A percentile compares a stretch with the other conserved stretches of the same genome.
Conservation (phyloP, 2,329 filamentous ascomycete species). For the Neonectria coccinea region DNA sequence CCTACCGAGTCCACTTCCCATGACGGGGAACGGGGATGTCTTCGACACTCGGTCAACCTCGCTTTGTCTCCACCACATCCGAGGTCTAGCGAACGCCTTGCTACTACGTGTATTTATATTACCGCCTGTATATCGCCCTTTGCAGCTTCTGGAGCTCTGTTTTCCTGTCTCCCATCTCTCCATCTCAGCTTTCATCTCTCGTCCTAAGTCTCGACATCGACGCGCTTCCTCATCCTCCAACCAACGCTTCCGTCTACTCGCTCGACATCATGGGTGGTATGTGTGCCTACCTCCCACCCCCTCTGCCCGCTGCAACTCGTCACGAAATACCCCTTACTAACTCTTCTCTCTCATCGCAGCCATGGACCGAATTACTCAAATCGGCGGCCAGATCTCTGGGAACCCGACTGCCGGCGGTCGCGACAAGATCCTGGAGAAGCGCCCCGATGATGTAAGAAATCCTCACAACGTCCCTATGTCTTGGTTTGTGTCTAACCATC, state of each 20-base stretch:
- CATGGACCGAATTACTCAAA: constrained; percentile 68
- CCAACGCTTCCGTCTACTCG: constrained; percentile 2
- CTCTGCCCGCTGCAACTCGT: background rate
- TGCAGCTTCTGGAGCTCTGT: constrained; percentile 4
- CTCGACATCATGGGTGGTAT: constrained; percentile 53
- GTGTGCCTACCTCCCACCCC: constrained; percentile 32
- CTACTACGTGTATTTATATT: constrained; percentile 39
- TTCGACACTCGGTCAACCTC: constrained; percentile 32
- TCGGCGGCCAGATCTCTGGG: constrained; percentile 72
- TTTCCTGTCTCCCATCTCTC: constrained; percentile 13
- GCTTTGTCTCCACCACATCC: constrained; percentile 40
- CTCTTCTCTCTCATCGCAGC: constrained; percentile 52
- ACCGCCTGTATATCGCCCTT: constrained; percentile 17
- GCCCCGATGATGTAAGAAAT: constrained; percentile 71
- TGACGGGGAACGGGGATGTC: constrained; percentile 24
- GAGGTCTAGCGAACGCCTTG: constrained; percentile 40
- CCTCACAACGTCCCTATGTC: constrained; percentile 1
- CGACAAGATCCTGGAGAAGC: constrained; percentile 73
- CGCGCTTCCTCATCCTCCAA: background rate
- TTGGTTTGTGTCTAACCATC: constrained; percentile 41
- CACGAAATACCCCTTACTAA: constrained; percentile 22
- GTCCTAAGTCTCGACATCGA: background rate
- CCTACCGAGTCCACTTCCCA: constrained; percentile 13
- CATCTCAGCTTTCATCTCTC: background rate
- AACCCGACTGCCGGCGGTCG: constrained; percentile 66